Base-by-base conservation (phyloP, 805 yeast genomes). In the Starmera pachycereana region DNA sequence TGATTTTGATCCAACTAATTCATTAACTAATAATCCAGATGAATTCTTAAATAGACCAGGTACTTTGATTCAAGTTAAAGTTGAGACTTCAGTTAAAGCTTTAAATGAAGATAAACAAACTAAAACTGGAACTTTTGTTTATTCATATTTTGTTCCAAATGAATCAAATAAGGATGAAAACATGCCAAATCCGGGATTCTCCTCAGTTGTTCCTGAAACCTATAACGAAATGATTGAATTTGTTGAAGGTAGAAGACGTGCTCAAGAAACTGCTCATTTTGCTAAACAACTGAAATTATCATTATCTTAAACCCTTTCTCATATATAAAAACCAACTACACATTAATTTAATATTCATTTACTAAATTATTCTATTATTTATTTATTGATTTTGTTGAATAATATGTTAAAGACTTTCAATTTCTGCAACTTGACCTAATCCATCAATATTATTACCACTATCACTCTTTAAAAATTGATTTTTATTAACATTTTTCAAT, bases 201-300 rank as follows among this genome's bases (percentile, higher is more conserved):
- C 79, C 37, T 74, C 86, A 3, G 90, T 89, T 38, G 67, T 89
- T 38, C 97, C 97, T 4, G 83, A 83, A 57, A 76, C 94, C 1
- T 89, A 89, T 56, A 73, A 79, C 25, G 97, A 89, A 60, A 89
- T 88, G 95, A 87, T 89, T 78, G 82, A 78, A 49, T 89, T 82
- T 56, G 72, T 89, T 13, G 89, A 83, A 53, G 97, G 94, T 25
- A 77, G 95, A 63, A 81, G 97, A 66, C 78, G 94, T 61, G 95
- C 95, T 4, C 70, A 69, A 41, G 94, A 81, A 38, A 85, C 95
- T 16, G 89, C 92, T 27, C 65, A 69, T 37, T 82, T 76, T 56
- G 85, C 69, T 12, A 62, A 60, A 39, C 74, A 69, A 46, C 47
- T 71, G n/a, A 33, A 13, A 18, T 3, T 14, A 12, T 33, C 25